Percentiles rank a stretch among this genome's conserved stretches.
These are phyloP conservation scores for Coix lacrymajobi DNA, from an alignment of 176 grass and related monocot species.

Conservation along the genomic window DNA sequence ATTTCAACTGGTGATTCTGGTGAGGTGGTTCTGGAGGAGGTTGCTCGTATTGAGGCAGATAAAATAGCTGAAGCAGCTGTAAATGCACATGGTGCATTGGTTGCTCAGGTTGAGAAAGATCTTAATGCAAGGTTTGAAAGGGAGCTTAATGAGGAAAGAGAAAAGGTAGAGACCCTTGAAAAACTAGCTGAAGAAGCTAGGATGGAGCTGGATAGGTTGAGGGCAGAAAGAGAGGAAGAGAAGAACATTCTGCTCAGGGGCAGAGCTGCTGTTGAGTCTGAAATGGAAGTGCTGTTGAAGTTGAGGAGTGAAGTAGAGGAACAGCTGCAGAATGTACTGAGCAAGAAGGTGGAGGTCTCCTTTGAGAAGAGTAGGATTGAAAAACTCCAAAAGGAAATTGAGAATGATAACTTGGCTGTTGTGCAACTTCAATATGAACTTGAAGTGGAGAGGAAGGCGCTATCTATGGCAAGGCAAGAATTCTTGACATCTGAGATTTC, in stretches of 20 bases:
- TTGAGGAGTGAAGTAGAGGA: conserved; percentile 80
- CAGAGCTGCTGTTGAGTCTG: conserved; percentile 78
- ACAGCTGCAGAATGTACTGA: conserved; percentile 75
- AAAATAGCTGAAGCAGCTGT: conserved; percentile 88
- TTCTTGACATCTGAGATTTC: conserved; percentile 4
- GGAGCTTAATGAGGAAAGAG: conserved; percentile 66
- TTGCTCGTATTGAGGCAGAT: conserved; percentile 89
- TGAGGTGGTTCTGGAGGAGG: conserved; percentile 73
- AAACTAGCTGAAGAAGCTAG: conserved; percentile 77
- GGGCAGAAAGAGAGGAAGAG: conserved; percentile 75
- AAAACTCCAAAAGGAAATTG: conserved; percentile 72
- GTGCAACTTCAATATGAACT: conserved; percentile 81
- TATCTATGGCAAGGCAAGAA: conserved; percentile 80
- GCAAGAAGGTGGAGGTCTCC: conserved; percentile 82
- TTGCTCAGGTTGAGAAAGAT: conserved; percentile 88
- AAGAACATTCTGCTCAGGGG: conserved; percentile 58
- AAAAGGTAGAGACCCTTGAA: conserved; percentile 74
- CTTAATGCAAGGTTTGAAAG: conserved; percentile 68
- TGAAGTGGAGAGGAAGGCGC: conserved; percentile 95
- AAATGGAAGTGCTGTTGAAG: conserved; percentile 83
- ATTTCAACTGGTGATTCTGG: conserved; percentile 82
- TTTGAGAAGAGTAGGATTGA: conserved; percentile 76
- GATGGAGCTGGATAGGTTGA: conserved; percentile 59
- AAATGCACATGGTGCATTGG: conserved; percentile 75
- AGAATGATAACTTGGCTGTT: conserved; percentile 66